Evolutionary conservation across 768 basidiomycete species (phyloP), one percentile per base, ranked within the genome.

Genomic region (Russula abietina): DNA sequence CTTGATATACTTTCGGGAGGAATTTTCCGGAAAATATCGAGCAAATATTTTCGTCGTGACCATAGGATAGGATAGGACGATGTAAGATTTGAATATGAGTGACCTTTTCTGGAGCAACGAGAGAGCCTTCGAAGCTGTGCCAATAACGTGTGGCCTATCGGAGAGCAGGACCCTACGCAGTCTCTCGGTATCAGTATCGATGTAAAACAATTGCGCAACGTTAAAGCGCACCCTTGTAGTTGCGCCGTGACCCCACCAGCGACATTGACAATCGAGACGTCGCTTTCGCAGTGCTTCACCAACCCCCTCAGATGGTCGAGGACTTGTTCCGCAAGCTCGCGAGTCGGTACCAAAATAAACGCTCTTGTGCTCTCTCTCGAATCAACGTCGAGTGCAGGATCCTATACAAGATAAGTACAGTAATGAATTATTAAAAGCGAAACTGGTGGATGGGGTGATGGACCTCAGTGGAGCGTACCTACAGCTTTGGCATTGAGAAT

Each of bases 281-380:
- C 87, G 62, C 81, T 82, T 60, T 93, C 91, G 65, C 93, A 97
- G 72, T 98, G 95, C 5, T 76, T 76, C 26, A 88, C 72, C 3
- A 96, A 77, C 2, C 75, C 76, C 45, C 77, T 82, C 50, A 98
- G 68, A 72, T 89, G 88, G 0, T 78, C 74, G 0, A 86, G 77
- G 1, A 97, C 92, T 76, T 99, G 97, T 73, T 97, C 91, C 1
- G 95, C 84, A 32, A 99, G 78, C 72, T 99, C 97, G 62, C 91
- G 79, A 3, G 96, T 98, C 0, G 97, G 97, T 3, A 94, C 90
- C 9, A 94, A 79, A 53, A 94, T 84, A 55, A 93, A 70, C 14
- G 80, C 90, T 49, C 92, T 83, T 3, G 93, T 95, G 78, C 75
- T 70, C 80, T 83, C 67, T 77, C 43, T 45, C 17, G 57, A 58